These are phyloP conservation scores for Verticillium albo-atrum DNA, from an alignment of 2,329 filamentous ascomycete genomes.

Conservation along the genomic window DNA sequence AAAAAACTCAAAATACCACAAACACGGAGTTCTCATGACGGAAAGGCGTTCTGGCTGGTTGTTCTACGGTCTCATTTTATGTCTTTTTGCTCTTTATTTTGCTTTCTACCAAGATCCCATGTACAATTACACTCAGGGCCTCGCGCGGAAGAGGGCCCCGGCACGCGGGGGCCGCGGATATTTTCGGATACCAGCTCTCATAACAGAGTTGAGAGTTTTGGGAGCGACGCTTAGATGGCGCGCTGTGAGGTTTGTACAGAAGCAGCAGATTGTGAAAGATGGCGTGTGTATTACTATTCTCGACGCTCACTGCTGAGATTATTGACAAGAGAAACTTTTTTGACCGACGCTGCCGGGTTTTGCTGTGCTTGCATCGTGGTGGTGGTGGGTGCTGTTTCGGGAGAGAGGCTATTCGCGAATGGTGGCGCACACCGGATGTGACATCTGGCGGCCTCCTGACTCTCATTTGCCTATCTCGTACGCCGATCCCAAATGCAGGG, in stretches of 20 bases:
- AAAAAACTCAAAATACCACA: conserved; percentile 9
- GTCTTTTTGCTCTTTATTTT: background rate
- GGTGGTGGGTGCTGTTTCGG: background rate
- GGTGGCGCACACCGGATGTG: background rate
- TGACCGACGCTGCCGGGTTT: background rate
- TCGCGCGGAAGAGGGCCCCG: conserved; percentile 10
- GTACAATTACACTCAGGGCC: conserved; percentile 26
- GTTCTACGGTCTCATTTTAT: conserved; percentile 2
- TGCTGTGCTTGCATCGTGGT: background rate
- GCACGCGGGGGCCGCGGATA: background rate
- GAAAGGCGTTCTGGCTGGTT: background rate
- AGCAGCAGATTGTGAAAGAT: background rate
- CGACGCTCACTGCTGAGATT: conserved; percentile 15
- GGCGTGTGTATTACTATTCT: conserved; percentile 24
- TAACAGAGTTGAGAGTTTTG: background rate
- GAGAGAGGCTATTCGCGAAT: conserved; percentile 1
- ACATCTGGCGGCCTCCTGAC: background rate
- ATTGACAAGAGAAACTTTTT: background rate
- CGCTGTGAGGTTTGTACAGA: background rate
- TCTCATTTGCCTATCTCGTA: background rate
- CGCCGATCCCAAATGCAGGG: background rate
- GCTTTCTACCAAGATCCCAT: conserved; percentile 16
- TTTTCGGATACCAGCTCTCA: background rate
- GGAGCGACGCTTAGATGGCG: background rate
- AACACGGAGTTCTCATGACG: conserved; percentile 3